phyloP scores from a whole-genome alignment of 768 basidiomycete species.

The Coprinopsis strossmayeri region DNA sequence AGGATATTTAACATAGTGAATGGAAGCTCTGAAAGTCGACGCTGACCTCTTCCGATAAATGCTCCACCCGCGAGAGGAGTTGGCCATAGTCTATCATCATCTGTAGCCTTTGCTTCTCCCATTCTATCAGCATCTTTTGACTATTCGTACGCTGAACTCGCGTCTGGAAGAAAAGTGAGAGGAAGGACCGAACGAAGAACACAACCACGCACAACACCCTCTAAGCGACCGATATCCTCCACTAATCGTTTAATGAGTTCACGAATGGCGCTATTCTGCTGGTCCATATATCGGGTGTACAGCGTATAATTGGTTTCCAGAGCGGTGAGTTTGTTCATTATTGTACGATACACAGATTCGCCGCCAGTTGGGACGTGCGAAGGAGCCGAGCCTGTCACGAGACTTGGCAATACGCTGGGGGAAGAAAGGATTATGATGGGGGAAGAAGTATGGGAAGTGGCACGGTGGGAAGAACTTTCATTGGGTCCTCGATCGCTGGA shows the following conservation, averaged over 20 bases:
- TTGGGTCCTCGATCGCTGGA: too few relatives aligned
- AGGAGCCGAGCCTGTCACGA: conserved; percentile 12
- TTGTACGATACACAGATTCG: conserved; percentile 94
- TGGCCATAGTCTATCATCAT: conserved; percentile 68
- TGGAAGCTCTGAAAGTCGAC: background rate
- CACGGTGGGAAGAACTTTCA: too few relatives aligned
- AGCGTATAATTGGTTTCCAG: conserved; percentile 87
- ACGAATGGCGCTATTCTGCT: conserved; percentile 73
- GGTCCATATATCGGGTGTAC: conserved; percentile 80
- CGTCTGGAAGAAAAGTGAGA: conserved; percentile 33
- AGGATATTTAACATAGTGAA: background rate
- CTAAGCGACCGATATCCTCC: conserved; percentile 72
- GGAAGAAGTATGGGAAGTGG: background rate
- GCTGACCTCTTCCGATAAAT: conserved; percentile 74
- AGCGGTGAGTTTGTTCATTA: conserved; percentile 85
- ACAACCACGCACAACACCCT: conserved; percentile 54
- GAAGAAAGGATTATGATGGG: conserved; percentile 4
- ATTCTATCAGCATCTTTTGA: conserved; percentile 56
- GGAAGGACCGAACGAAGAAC: background rate
- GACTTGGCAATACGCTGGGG: conserved; percentile 6
- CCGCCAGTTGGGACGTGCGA: conserved; percentile 34
- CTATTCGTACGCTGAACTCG: conserved; percentile 64
- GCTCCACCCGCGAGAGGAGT: conserved; percentile 62
- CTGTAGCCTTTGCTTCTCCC: conserved; percentile 59
- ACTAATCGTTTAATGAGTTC: conserved; percentile 69